phyloP scores from a whole-genome alignment of 805 yeast species.

The Zygotorulaspora danielsina region DNA sequence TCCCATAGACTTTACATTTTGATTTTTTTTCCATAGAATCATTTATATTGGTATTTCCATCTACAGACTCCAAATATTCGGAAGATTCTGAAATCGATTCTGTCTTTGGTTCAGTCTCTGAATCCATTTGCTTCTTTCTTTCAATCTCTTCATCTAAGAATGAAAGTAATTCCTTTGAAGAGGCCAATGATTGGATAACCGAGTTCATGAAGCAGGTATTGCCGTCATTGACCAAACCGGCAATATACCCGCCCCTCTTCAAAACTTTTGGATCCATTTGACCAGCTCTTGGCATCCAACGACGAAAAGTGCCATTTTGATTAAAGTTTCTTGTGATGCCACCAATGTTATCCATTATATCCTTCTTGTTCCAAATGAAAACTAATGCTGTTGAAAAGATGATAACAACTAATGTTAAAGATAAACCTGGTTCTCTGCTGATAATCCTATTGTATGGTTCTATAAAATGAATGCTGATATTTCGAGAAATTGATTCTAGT shows the following conservation, averaged over 20 bases:
- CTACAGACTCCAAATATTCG: not conserved
- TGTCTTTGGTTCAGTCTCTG: slow-evolving; percentile 7
- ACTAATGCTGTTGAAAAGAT: slow-evolving; percentile 14
- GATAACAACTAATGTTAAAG: slow-evolving; percentile 11
- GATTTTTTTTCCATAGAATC: slow-evolving; percentile 14
- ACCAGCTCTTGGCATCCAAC: slow-evolving; percentile 21
- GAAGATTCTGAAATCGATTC: not conserved
- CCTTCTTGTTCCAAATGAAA: slow-evolving; percentile 9
- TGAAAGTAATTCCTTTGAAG: slow-evolving; percentile 54
- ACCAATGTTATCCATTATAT: slow-evolving; percentile 14
- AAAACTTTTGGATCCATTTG: slow-evolving; percentile 36
- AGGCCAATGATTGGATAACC: slow-evolving; percentile 75
- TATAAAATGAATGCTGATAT: slow-evolving; percentile 9
- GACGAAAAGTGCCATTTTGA: slow-evolving; percentile 15
- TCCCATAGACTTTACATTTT: slow-evolving; percentile 21
- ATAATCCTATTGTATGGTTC: slow-evolving; percentile 11
- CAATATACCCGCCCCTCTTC: slow-evolving; percentile 64
- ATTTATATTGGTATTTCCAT: not conserved
- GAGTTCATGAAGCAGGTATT: slow-evolving; percentile 92
- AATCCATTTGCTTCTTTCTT: slow-evolving; percentile 8
- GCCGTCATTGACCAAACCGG: slow-evolving; percentile 84
- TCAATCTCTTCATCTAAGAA: slow-evolving; percentile 48
- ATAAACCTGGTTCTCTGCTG: slow-evolving; percentile 8
- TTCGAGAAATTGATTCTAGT: slow-evolving; percentile 10
- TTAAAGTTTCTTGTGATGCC: slow-evolving; percentile 15